Percentiles rank a stretch among this genome's conserved stretches.
Evolutionary conservation across 176 grass and related monocot genomes (phyloP).

Genomic region (Aegilops speltoides): DNA sequence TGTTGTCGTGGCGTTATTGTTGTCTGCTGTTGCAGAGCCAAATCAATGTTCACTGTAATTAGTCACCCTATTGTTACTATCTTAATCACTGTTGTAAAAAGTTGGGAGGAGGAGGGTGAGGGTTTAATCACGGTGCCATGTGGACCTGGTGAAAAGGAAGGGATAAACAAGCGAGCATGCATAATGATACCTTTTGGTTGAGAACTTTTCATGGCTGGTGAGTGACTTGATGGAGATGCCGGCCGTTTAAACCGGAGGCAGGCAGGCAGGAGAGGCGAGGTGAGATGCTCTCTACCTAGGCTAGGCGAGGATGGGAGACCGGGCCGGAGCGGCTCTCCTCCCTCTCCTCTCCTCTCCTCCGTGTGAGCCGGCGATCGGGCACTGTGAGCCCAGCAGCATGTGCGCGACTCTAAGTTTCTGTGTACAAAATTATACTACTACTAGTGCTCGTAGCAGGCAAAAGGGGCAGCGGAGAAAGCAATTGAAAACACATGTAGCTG

Average conservation of each 20-base stretch:
- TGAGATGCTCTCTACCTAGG: too few relatives aligned
- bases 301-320: neutral
- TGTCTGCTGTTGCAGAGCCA: neutral
- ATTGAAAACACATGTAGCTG: neutral
- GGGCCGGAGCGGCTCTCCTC: neutral
- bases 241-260: slow-evolving; percentile 1
- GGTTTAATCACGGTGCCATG: slow-evolving; percentile 13
- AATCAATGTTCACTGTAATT: neutral
- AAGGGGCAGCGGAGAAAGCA: neutral
- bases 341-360: neutral
- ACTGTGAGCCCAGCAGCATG: slow-evolving; percentile 36
- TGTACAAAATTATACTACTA: neutral
- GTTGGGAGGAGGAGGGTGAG: neutral
- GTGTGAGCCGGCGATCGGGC: slow-evolving; percentile 41
- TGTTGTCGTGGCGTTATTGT: neutral
- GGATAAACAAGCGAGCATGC: neutral
- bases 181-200: neutral
- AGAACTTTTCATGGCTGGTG: neutral
- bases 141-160: neutral
- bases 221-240: slow-evolving; percentile 29
- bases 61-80: neutral
- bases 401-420: slow-evolving; percentile 16
- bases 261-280: neutral
- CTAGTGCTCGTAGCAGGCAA: neutral
- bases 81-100: neutral